Evolutionary conservation across 2,329 filamentous ascomycete genomes (phyloP).

Genomic region (Tolypocladium inflatum): DNA sequence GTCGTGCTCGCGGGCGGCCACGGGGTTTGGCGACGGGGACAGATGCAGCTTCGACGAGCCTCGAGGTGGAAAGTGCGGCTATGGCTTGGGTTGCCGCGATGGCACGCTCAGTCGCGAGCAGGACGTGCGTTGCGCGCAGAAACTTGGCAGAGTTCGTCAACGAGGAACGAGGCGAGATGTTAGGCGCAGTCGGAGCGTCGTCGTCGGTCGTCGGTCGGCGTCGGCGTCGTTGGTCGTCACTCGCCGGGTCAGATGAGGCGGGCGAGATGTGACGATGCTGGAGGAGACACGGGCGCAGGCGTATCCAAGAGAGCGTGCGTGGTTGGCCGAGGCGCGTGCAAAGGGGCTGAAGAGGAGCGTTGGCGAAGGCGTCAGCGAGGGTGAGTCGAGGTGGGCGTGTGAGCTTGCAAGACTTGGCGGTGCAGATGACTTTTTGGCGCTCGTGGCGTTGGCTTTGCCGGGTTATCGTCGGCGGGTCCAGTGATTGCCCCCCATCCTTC

Average conservation of each 20-base stretch:
- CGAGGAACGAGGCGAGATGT: not conserved
- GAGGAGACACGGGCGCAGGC: not conserved
- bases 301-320: not conserved
- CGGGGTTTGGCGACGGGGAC: not conserved
- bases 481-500: not conserved
- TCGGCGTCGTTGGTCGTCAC: not conserved
- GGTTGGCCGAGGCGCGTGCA: not conserved
- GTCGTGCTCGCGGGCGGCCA: not conserved
- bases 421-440: not conserved
- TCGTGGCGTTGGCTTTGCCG: not conserved
- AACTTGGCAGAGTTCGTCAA: not conserved
- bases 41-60: not conserved
- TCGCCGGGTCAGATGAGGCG: not conserved
- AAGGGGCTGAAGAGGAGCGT: not conserved
- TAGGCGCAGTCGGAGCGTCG: not conserved
- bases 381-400: not conserved
- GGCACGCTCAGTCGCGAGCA: not conserved
- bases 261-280: not conserved
- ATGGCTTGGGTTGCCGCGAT: not conserved
- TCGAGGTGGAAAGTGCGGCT: not conserved
- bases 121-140: not conserved
- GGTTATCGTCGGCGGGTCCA: conserved; percentile 1
- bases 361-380: not conserved
- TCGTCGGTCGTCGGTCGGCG: not conserved
- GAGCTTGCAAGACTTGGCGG: not conserved